phyloP scores from a whole-genome alignment of 2,329 filamentous ascomycete species.

The Monosporascus sp. region DNA sequence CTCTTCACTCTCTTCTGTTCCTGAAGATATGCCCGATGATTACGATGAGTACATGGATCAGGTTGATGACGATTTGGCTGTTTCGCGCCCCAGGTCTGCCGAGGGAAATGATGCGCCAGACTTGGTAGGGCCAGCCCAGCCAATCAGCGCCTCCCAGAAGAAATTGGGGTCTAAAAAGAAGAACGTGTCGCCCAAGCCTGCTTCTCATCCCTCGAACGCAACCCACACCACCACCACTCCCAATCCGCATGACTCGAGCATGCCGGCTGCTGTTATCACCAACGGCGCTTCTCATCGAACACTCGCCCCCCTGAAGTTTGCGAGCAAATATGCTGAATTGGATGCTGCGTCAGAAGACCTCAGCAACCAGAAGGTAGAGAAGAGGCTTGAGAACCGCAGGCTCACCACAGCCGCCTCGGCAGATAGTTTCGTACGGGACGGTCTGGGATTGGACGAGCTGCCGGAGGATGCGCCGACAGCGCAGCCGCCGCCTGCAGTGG shows the following conservation, averaged over 20 bases:
- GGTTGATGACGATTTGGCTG: slow-evolving; percentile 22
- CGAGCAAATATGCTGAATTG: slow-evolving; percentile 20
- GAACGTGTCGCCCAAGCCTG: slow-evolving; percentile 25
- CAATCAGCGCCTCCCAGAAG: slow-evolving; percentile 27
- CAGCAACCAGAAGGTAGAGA: slow-evolving; percentile 17
- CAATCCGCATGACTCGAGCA: slow-evolving; percentile 21
- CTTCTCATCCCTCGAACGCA: slow-evolving; percentile 17
- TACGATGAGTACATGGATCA: slow-evolving; percentile 24
- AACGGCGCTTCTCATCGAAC: slow-evolving; percentile 16
- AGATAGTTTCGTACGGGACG: slow-evolving; percentile 23
- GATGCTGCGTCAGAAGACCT: slow-evolving; percentile 11
- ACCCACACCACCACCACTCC: slow-evolving; percentile 13
- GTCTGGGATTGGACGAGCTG: slow-evolving; percentile 14
- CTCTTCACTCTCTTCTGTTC: slow-evolving; percentile 27
- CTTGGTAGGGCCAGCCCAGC: slow-evolving; percentile 22
- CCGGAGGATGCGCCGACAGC: slow-evolving; percentile 15
- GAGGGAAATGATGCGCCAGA: slow-evolving; percentile 27
- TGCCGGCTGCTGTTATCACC: slow-evolving; percentile 22
- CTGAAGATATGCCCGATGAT: slow-evolving; percentile 25
- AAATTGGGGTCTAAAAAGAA: slow-evolving; percentile 30
- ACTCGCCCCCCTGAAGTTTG: slow-evolving; percentile 15
- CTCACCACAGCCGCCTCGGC: slow-evolving; percentile 16
- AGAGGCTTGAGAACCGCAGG: slow-evolving; percentile 17
- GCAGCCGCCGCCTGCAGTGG: slow-evolving; percentile 15
- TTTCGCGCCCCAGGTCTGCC: slow-evolving; percentile 22